Conservation (phyloP, 2,329 filamentous ascomycete species). For the Fusarium transvaalense region DNA sequence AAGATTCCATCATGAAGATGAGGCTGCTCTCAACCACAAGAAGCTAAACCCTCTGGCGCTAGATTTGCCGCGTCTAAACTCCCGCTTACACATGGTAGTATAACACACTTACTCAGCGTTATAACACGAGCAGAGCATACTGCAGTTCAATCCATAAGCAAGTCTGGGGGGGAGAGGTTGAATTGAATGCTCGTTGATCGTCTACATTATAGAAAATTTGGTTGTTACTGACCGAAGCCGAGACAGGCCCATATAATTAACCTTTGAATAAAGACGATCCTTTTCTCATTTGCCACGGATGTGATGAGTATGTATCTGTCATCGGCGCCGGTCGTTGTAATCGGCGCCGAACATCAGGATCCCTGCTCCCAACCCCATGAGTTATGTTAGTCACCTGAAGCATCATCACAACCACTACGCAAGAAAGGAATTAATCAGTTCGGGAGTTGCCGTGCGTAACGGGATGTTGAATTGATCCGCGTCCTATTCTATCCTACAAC, state of each 20-base stretch:
- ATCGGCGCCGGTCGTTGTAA: constrained; percentile 31
- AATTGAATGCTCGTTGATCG: not conserved
- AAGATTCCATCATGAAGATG: not conserved
- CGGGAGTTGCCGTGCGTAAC: not conserved
- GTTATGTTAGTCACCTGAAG: constrained; percentile 14
- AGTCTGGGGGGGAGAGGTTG: not conserved
- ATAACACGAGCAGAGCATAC: not conserved
- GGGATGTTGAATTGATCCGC: not conserved
- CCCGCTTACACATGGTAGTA: constrained; percentile 32
- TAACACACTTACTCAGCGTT: constrained; percentile 19
- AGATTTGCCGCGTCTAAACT: constrained; percentile 11
- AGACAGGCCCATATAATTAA: constrained; percentile 30
- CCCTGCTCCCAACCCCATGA: constrained; percentile 12
- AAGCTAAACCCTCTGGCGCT: constrained; percentile 15
- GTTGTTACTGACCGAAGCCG: not conserved
- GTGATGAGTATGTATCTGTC: constrained; percentile 16
- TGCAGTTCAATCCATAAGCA: not conserved
- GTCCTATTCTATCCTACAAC: constrained; percentile 7
- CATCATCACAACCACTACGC: constrained; percentile 1
- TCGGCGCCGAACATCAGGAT: constrained; percentile 30
- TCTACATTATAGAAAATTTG: not conserved
- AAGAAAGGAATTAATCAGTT: not conserved
- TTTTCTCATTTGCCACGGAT: constrained; percentile 18
- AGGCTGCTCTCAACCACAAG: constrained; percentile 2
- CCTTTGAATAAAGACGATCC: constrained; percentile 20